Conservation (phyloP, 1,284 basidiomycete species). For the Ceratobasidium sp. region DNA sequence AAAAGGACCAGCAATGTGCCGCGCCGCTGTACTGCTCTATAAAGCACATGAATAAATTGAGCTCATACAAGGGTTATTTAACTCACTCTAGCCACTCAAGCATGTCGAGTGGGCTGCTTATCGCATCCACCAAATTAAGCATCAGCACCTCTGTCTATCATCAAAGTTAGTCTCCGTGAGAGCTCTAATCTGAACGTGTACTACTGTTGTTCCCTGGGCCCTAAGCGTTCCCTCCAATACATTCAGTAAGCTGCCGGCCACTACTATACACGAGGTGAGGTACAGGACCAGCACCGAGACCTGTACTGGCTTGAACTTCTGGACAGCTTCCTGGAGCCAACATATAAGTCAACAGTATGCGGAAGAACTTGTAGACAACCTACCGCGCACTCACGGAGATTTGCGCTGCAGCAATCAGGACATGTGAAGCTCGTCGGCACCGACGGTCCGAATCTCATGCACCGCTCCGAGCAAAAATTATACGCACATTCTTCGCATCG, state of each 20-base stretch:
- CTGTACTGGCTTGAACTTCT: neutral
- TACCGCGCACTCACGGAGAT: neutral
- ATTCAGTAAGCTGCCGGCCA: neutral
- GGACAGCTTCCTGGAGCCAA: neutral
- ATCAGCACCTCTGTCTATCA: neutral
- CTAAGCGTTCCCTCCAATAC: neutral
- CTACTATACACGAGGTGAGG: neutral
- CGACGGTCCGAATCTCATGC: neutral
- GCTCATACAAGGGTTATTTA: neutral
- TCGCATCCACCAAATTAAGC: neutral
- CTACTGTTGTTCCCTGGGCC: too few species aligned
- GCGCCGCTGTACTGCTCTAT: neutral
- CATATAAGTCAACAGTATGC: neutral
- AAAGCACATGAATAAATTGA: neutral
- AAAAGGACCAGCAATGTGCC: neutral
- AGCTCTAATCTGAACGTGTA: neutral
- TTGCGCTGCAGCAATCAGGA: neutral
- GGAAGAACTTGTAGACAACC: neutral
- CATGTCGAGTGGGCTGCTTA: neutral
- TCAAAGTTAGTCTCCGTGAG: neutral
- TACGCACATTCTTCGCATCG: neutral
- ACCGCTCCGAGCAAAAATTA: neutral
- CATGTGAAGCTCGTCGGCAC: neutral
- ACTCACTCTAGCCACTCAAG: neutral
- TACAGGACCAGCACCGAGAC: neutral